phyloP scores from a whole-genome alignment of 1,284 basidiomycete species.

The Naganishia sp. region DNA sequence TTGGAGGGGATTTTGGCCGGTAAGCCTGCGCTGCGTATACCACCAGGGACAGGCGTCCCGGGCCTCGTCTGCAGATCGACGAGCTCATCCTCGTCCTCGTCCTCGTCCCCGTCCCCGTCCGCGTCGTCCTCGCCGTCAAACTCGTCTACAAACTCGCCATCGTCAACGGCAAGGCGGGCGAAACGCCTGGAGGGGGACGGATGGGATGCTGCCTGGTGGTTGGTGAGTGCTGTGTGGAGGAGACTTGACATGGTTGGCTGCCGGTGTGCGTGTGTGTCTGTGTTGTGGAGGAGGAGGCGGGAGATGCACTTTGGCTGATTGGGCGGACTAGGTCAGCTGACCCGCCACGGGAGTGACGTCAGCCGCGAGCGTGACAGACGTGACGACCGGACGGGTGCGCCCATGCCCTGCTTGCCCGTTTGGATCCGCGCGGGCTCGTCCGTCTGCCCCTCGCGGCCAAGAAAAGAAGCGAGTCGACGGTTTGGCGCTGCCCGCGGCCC shows the following conservation, averaged over 20 bases:
- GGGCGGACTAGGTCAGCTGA: neutral
- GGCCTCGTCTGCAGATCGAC: constrained; percentile 50
- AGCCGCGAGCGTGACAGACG: neutral
- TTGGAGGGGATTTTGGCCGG: constrained; percentile 31
- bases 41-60: constrained; percentile 43
- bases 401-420: neutral
- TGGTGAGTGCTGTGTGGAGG: constrained; percentile 53
- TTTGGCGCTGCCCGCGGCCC: neutral
- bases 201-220: constrained; percentile 50
- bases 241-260: constrained; percentile 43
- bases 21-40: constrained; percentile 36
- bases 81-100: constrained; percentile 56
- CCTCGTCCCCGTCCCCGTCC: constrained; percentile 54
- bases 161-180: constrained; percentile 37
- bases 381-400: neutral
- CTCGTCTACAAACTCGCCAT: constrained; percentile 33
- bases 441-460: neutral
- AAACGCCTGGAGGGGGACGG: constrained; percentile 36
- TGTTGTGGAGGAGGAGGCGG: neutral
- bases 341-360: constrained; percentile 1
- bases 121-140: constrained; percentile 37
- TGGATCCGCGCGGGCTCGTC: constrained; percentile 7
- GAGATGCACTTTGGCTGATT: neutral
- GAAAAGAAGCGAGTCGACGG: too few species aligned
- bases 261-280: neutral